Conservation (phyloP, 192 early-diverging fungal genomes). For the Chytriomyces sp. region DNA sequence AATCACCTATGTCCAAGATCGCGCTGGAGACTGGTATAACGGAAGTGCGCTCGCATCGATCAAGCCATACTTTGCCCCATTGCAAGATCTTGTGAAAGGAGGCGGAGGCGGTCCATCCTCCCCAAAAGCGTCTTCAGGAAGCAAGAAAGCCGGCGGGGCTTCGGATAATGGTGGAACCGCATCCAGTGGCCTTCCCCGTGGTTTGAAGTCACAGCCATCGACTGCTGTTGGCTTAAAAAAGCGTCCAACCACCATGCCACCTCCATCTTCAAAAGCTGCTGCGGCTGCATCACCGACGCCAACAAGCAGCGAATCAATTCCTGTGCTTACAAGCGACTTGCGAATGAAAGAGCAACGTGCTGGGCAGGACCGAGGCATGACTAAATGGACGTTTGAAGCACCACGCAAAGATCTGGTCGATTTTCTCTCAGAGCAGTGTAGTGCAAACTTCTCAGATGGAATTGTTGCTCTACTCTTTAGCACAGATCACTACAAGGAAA, state of each 20-base stretch:
- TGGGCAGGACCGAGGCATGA: conserved; percentile 68
- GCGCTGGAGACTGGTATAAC: conserved; percentile 74
- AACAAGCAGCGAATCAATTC: conserved; percentile 24
- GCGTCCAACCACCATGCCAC: conserved; percentile 1
- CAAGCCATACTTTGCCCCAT: conserved; percentile 53
- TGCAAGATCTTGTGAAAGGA: conserved; percentile 5
- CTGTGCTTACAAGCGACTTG: conserved; percentile 68
- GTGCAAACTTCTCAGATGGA: conserved; percentile 62
- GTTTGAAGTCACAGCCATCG: not conserved
- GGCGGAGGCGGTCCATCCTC: conserved; percentile 3
- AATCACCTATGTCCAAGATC: conserved; percentile 70
- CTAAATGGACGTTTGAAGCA: conserved; percentile 73
- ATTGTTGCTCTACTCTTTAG: conserved; percentile 73
- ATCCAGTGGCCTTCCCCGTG: not conserved
- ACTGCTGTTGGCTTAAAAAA: conserved; percentile 22
- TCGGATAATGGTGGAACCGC: conserved; percentile 8
- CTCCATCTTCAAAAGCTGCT: not conserved
- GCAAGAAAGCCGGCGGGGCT: not conserved
- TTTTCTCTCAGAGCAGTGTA: conserved; percentile 65
- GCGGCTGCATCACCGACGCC: conserved; percentile 20
- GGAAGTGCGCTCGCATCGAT: conserved; percentile 77
- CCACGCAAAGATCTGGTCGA: conserved; percentile 70
- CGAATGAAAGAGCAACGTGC: conserved; percentile 73
- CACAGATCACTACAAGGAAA: conserved; percentile 86
- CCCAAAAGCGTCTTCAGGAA: not conserved